phyloP scores from a whole-genome alignment of 306 rosid species.

The Fragaria iinumae region DNA sequence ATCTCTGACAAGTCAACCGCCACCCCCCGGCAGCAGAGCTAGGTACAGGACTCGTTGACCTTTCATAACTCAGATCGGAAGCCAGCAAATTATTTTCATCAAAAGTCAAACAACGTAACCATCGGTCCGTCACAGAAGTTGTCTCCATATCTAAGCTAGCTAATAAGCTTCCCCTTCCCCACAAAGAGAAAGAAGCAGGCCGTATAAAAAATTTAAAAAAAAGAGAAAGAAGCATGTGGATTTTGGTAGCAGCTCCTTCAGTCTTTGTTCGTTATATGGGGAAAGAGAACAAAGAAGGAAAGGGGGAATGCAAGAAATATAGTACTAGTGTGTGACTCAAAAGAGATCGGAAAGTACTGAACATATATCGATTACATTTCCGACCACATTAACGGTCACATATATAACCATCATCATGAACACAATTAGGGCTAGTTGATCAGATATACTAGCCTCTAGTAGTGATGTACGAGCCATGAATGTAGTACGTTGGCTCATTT shows the following conservation, averaged over 20 bases:
- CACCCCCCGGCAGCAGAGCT: constrained; percentile 15
- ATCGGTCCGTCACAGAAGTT: background rate
- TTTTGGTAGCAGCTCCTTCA: background rate
- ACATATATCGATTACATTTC: background rate
- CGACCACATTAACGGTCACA: background rate
- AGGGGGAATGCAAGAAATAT: background rate
- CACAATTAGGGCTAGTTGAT: background rate
- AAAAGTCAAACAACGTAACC: background rate
- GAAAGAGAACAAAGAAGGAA: background rate
- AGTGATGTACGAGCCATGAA: background rate
- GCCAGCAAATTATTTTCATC: background rate
- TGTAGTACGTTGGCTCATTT: background rate
- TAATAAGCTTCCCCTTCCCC: background rate
- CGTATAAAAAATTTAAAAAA: too few species aligned
- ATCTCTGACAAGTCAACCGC: constrained; percentile 52
- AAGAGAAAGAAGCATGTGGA: background rate
- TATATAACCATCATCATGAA: background rate
- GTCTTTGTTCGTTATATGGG: background rate
- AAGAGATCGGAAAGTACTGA: background rate
- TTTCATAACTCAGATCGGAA: constrained; percentile 5
- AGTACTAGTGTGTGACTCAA: background rate
- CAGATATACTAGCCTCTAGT: background rate
- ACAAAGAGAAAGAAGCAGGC: too few species aligned
- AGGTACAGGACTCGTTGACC: constrained; percentile 51
- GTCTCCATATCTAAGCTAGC: constrained; percentile 10